Evolutionary conservation across 768 basidiomycete genomes (phyloP).

Genomic region (Trametes elegans): DNA sequence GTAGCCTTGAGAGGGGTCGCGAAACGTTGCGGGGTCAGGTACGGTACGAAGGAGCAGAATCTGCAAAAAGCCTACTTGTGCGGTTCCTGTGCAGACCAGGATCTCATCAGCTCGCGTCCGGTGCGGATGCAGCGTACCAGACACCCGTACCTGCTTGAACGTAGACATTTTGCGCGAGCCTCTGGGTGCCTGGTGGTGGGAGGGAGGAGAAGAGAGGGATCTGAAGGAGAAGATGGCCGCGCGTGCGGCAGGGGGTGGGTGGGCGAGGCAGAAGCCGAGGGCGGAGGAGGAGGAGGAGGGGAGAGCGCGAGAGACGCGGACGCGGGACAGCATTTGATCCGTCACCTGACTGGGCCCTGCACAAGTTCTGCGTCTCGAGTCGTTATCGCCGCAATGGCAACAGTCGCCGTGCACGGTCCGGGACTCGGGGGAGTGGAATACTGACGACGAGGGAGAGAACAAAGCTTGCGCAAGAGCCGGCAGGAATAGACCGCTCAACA

Average conservation of each 20-base stretch:
- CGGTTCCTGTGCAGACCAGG: constrained; percentile 32
- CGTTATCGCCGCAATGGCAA: constrained; percentile 8
- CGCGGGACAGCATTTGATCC: constrained; percentile 22
- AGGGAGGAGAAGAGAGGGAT: neutral
- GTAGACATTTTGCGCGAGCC: constrained; percentile 29
- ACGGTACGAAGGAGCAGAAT: neutral
- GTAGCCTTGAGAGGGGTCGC: constrained; percentile 13
- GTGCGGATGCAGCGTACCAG: neutral
- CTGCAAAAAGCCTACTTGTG: constrained; percentile 44
- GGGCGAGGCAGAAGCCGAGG: neutral
- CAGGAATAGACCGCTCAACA: too few species aligned
- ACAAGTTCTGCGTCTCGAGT: neutral
- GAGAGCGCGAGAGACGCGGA: constrained; percentile 9
- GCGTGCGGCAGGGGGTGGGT: constrained; percentile 6
- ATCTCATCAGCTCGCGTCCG: neutral
- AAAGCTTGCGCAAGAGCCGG: too few species aligned
- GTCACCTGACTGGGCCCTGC: constrained; percentile 18
- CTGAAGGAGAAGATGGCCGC: neutral
- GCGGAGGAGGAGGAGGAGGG: constrained; percentile 12
- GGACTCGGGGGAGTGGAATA: too few species aligned
- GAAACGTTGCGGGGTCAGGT: neutral
- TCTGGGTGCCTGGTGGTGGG: constrained; percentile 2
- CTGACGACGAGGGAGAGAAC: too few species aligned
- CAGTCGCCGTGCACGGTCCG: neutral
- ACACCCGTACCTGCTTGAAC: constrained; percentile 34